Conservation (phyloP, 208 protist genomes). For the Crithidia acanthocephali region DNA sequence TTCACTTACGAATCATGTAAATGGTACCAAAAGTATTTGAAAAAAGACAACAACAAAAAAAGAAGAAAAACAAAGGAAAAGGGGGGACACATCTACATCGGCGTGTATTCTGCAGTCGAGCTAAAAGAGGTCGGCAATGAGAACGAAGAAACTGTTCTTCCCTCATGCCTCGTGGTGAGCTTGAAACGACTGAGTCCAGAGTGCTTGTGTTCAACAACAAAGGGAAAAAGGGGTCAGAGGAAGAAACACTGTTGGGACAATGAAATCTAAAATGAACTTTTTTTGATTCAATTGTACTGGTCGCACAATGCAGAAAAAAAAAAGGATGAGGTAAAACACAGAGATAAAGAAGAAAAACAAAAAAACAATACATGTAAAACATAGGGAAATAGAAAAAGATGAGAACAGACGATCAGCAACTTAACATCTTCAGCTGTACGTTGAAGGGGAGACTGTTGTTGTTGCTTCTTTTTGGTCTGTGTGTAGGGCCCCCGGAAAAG, state of each 20-base stretch:
- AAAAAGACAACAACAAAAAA: slow-evolving; percentile 9
- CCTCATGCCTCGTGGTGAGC: not conserved
- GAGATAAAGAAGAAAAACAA: not conserved
- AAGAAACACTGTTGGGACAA: not conserved
- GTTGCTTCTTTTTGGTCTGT: not conserved
- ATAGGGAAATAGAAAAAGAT: slow-evolving; percentile 21
- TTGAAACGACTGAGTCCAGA: not conserved
- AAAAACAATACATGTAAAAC: slow-evolving; percentile 1
- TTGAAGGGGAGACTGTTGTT: not conserved
- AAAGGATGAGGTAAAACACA: slow-evolving; percentile 16
- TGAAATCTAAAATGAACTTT: not conserved
- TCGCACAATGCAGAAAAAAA: slow-evolving; percentile 20
- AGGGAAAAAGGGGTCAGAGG: not conserved
- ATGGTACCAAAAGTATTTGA: not conserved
- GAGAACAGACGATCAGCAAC: not conserved
- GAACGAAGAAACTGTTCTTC: not conserved
- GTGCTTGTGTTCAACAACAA: not conserved
- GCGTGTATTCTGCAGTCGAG: not conserved
- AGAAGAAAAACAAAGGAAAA: slow-evolving; percentile 6
- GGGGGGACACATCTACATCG: slow-evolving; percentile 6
- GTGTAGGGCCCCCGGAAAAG: no score
- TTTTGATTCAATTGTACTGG: slow-evolving; percentile 9
- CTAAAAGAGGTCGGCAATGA: not conserved
- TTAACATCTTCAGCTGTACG: not conserved
- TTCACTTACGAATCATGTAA: not conserved